Conservation (phyloP, 1,139 yeast species). For the Eremothecium sinecaudum region DNA sequence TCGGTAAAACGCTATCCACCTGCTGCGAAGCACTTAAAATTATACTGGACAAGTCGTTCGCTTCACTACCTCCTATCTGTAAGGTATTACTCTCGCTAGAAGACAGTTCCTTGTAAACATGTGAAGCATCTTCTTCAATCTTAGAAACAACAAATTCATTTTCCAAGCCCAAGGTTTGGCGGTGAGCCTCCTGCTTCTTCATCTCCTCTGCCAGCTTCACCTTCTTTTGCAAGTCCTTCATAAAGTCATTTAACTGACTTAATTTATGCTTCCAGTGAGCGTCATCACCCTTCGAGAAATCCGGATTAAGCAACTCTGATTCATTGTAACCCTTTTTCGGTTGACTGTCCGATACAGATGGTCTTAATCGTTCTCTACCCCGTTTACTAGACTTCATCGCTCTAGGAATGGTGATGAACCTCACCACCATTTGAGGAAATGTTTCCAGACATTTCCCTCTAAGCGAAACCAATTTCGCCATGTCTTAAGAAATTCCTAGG, state of each 20-base stretch:
- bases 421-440: too few species aligned
- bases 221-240: constrained; percentile 28
- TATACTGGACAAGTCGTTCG: constrained; percentile 11
- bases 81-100: background rate
- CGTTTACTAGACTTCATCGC: too few species aligned
- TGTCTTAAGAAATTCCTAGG: too few species aligned
- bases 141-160: constrained; percentile 19
- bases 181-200: constrained; percentile 6
- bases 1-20: constrained; percentile 35
- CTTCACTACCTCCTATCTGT: background rate
- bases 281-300: background rate
- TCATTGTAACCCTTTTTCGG: background rate
- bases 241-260: constrained; percentile 35
- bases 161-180: constrained; percentile 5
- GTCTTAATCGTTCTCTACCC: constrained; percentile 7
- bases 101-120: constrained; percentile 24
- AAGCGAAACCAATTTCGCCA: too few species aligned
- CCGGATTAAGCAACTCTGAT: background rate
- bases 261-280: constrained; percentile 28
- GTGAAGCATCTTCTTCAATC: constrained; percentile 28
- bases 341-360: constrained; percentile 10
- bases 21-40: constrained; percentile 13
- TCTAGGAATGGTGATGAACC: too few species aligned
- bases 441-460: too few species aligned
- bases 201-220: constrained; percentile 18